Base-by-base conservation (phyloP, 1,139 yeast species). In the Geotrichum bryndzae region DNA sequence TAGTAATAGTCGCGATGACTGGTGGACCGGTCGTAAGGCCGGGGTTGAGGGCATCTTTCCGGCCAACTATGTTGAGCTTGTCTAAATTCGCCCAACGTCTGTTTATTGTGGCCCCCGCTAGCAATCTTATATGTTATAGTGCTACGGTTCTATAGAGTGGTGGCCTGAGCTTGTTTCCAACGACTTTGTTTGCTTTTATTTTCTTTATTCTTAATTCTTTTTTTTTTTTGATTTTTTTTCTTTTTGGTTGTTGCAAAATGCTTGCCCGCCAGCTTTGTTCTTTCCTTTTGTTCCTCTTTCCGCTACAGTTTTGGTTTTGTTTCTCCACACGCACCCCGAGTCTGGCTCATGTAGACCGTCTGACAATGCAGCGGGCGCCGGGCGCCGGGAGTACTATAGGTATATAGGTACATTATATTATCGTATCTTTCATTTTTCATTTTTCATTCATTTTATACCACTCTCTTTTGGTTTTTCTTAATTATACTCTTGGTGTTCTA, bases 11-110 rank as follows among this genome's bases (percentile, higher is more conserved):
- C 84, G 85, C 58, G 96, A 94, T 73, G 99, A 94, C 73, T 94
- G 99, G 99, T 94, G 99, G 99, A 91, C 97, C 0, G 99, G 99
- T 23, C 84, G 88, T 72, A 80, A 85, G 64, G 88, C 88, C 68
- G 95, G 96, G 5, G 77, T 76, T 62, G 88, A 90, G 66, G 99
- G 99, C 58, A 91, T 92, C 31, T 94, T 94, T 81, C 99, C 99
- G 10, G 99, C 99, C 1, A 94, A 94, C 73, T 94, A 94, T 72
- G 97, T 94, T 53, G 96, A 91, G 71, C 76, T 91, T 69, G 87
- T 89, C 22, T 59, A 51, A 33, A 41, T 11, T 3, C 25, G 23
- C 46, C 1, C 10, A n/a, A 2, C 1, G 7, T n/a, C 48, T 41
- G 1, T 4, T 35, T 35, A 13, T 11, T n/a, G 22, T 38, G 11